Conservation (phyloP, 225 moss, liverwort and hornwort genomes). For the Ulota crispa region DNA sequence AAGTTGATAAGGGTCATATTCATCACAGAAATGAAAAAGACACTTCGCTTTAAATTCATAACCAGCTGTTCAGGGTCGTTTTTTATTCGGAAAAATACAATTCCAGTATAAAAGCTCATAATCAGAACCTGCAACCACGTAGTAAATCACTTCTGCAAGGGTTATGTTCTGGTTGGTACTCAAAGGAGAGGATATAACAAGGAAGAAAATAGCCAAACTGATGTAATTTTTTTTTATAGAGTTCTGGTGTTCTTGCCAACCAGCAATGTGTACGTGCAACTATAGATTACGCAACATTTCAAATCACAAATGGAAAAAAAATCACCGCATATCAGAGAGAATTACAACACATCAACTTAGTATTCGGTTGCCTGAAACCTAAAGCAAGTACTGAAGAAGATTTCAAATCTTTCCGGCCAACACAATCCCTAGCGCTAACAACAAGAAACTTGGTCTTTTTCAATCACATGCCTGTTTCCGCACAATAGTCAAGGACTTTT, state of each 20-base stretch:
- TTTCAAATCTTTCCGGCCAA: background rate
- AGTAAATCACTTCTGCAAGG: slow-evolving; percentile 6
- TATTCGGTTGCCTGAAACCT: slow-evolving; percentile 11
- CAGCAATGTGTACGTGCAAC: background rate
- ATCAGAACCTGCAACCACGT: slow-evolving; percentile 66
- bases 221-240: background rate
- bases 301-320: background rate
- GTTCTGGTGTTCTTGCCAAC: background rate
- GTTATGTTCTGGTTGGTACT: slow-evolving; percentile 7
- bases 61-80: slow-evolving; percentile 55
- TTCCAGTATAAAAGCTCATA: slow-evolving; percentile 58
- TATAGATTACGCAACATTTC: background rate
- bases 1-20: slow-evolving; percentile 91
- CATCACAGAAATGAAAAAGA: slow-evolving; percentile 76
- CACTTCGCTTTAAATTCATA: slow-evolving; percentile 60
- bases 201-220: background rate
- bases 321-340: background rate
- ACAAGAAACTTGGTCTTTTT: background rate
- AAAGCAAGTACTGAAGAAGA: background rate
- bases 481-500: background rate
- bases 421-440: background rate
- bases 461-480: background rate
- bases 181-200: background rate
- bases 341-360: background rate
- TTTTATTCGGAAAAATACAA: slow-evolving; percentile 67